Conservation (phyloP, 2,329 filamentous ascomycete genomes). For the Pestalotiopsis sp. region DNA sequence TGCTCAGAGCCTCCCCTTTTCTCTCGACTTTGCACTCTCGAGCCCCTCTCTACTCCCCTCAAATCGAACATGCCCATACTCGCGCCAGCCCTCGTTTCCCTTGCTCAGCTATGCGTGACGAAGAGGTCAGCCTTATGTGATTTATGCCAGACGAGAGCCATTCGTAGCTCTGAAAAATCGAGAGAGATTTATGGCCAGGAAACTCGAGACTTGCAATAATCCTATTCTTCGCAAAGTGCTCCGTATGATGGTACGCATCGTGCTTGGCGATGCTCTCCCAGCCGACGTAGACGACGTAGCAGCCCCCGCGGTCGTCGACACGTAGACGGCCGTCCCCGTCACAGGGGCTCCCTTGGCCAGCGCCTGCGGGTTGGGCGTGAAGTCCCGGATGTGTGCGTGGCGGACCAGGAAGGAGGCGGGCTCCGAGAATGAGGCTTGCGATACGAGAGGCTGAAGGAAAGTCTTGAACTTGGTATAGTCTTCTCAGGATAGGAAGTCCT, state of each 20-base stretch:
- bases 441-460: not conserved
- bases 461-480: not conserved
- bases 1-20: not conserved
- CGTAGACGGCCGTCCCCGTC: slow-evolving; percentile 31
- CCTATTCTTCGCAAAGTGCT: slow-evolving; percentile 29
- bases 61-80: not conserved
- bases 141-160: not conserved
- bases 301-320: slow-evolving; percentile 21
- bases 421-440: not conserved
- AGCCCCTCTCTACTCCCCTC: not conserved
- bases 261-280: slow-evolving; percentile 34
- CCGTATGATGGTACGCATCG: slow-evolving; percentile 34
- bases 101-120: not conserved
- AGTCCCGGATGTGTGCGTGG: slow-evolving; percentile 3
- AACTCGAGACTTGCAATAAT: slow-evolving; percentile 22
- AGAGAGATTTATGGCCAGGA: too few relatives aligned
- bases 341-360: not conserved
- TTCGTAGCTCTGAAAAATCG: not conserved
- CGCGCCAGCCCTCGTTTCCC: not conserved
- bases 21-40: not conserved
- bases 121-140: not conserved
- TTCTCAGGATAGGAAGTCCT: not conserved
- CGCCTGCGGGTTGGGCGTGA: not conserved
- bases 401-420: not conserved
- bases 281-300: slow-evolving; percentile 34